These are phyloP conservation scores for Fusarium torreyae DNA, from an alignment of 2,329 filamentous ascomycete genomes.

Conservation along the genomic window DNA sequence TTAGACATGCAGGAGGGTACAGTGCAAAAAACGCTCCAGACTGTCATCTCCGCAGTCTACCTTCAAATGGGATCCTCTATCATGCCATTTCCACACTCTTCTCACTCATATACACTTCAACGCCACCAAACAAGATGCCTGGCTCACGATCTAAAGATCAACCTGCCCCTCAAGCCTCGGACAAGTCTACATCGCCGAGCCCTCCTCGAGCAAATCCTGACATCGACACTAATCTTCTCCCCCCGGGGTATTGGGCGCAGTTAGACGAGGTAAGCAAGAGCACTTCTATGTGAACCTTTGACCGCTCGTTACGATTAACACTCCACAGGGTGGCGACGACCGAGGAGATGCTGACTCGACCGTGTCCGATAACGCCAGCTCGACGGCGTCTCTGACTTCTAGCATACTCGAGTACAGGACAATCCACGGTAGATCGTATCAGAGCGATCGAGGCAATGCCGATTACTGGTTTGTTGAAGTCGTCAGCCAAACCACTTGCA, in stretches of 20 bases:
- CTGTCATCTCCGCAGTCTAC: neutral
- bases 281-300: accelerated
- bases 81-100: neutral
- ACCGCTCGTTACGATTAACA: accelerated
- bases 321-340: neutral
- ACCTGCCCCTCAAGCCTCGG: neutral
- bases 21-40: neutral
- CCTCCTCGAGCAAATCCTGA: neutral
- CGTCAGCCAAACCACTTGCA: accelerated
- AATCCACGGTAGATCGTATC: neutral
- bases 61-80: neutral
- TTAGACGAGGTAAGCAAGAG: accelerated
- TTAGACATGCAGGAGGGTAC: too few relatives aligned
- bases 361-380: neutral
- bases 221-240: neutral
- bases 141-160: neutral
- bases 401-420: constrained; percentile 13
- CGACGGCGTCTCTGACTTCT: neutral
- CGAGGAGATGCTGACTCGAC: neutral
- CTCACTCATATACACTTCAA: too few relatives aligned
- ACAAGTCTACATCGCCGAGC: neutral
- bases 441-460: neutral
- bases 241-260: neutral
- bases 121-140: neutral
- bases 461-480: constrained; percentile 9